Base-by-base conservation (phyloP, 306 rosid species). In the Vicia villosa region DNA sequence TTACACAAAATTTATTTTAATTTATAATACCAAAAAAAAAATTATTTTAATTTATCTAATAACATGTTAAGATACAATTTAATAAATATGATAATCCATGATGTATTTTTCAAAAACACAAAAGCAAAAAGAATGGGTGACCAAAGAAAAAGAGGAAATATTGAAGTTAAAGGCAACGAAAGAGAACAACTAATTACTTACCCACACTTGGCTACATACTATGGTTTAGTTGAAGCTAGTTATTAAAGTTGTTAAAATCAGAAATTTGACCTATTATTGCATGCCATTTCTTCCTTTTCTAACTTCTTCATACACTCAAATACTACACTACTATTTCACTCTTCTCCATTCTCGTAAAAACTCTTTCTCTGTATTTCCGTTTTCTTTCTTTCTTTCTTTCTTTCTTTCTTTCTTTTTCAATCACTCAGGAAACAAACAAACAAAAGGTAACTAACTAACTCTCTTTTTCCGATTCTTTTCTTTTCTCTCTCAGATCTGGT, bases 401-500 rank as follows among this genome's bases (percentile, higher is more conserved):
- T 46, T 32, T 11, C 45, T 4, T 66, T 76, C 7, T 55, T 2
- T 40, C 42, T 64, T 41, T 32, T 6, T 64, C 69, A 42, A 20
- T 24, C 55, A 9, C 15, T 9, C 24, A 15, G 1, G 41, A 4
- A 43, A 12, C 26, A 34, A 4, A 60, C 19, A 57, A 4, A 34
- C 46, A 60, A 1, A 61, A 17, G 10, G 54, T 22, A n/a, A 22
- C 36, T 64, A 17, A 58, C 42, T 64, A 13, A 20, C n/a, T 45
- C 10, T n/a, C 37, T 63, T 36, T 21, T 0, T 34, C 14, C 5
- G 28, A 60, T 63, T 63, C 21, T 66, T 3, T 72, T 73, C 5
- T 56, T 2, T 40, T 34, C 8, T 56, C 3, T 40, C 43, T 47
- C 42, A 42, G 80, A 81, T 81, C 85, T 81, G 67, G 40, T 22